Evolutionary conservation across 352 stramenopile genomes (phyloP).

Genomic region (Saprolegnia diclina): DNA sequence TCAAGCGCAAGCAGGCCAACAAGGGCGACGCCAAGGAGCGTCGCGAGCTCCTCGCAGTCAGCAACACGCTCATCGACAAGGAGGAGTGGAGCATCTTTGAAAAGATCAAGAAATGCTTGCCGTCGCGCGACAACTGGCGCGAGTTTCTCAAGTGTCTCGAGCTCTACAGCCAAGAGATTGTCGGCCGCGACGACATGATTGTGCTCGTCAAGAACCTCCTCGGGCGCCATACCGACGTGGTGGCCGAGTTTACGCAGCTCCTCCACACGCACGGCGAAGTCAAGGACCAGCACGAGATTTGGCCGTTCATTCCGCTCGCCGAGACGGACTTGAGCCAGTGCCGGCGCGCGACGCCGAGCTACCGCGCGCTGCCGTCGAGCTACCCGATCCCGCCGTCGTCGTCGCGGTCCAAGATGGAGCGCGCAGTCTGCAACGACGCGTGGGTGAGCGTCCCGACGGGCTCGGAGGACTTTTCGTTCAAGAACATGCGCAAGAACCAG

Average conservation of each 20-base stretch:
- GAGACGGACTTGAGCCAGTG: slow-evolving; percentile 90
- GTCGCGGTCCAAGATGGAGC: slow-evolving; percentile 89
- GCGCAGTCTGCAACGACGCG: slow-evolving; percentile 91
- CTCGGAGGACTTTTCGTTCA: slow-evolving; percentile 98
- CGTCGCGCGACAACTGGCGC: slow-evolving; percentile 90
- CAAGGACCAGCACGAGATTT: slow-evolving; percentile 76
- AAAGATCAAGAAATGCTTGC: slow-evolving; percentile 90
- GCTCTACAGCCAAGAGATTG: slow-evolving; percentile 96
- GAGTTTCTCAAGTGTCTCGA: slow-evolving; percentile 99
- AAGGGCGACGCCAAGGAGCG: slow-evolving; percentile 71
- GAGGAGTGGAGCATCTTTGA: slow-evolving; percentile 92
- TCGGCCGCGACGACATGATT: slow-evolving; percentile 86
- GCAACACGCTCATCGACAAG: slow-evolving; percentile 75
- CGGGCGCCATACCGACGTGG: slow-evolving; percentile 73
- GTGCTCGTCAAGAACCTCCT: slow-evolving; percentile 86
- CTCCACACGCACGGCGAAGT: slow-evolving; percentile 69
- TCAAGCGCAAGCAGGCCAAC: slow-evolving; percentile 63
- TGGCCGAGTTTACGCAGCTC: slow-evolving; percentile 74
- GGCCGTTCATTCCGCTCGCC: slow-evolving; percentile 85
- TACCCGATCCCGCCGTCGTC: slow-evolving; percentile 97
- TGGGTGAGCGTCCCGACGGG: slow-evolving; percentile 98
- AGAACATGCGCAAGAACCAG: slow-evolving; percentile 98
- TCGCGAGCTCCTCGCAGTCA: slow-evolving; percentile 62
- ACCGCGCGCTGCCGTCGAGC: slow-evolving; percentile 94
- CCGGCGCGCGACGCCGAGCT: slow-evolving; percentile 92